Evolutionary conservation across 148 eudicot genomes (phyloP).

Genomic region (Talinum fruticosum): DNA sequence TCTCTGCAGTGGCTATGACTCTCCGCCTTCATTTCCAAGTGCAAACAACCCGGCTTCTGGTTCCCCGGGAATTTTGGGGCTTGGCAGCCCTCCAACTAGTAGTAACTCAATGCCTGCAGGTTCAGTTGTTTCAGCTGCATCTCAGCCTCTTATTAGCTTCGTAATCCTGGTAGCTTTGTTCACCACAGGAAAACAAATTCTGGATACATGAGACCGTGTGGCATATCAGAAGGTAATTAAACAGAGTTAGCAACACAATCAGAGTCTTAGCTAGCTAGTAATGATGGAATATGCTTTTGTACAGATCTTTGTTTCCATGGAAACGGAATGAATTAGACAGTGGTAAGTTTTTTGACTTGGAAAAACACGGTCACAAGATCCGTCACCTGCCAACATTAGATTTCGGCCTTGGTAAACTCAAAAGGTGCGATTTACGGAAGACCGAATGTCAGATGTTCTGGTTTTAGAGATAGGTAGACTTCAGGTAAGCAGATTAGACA

Average conservation of each 20-base stretch:
- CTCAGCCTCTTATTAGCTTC: background rate
- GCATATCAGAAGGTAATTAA: slow-evolving; percentile 17
- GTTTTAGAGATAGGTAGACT: slow-evolving; percentile 18
- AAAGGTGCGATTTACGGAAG: slow-evolving; percentile 17
- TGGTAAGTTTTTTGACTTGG: background rate
- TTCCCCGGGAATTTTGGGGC: background rate
- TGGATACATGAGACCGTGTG: background rate
- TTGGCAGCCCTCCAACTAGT: background rate
- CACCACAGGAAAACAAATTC: background rate
- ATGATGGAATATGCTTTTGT: slow-evolving; percentile 17
- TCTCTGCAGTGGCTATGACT: background rate
- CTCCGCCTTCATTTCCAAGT: background rate
- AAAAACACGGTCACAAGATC: background rate
- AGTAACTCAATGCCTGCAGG: background rate
- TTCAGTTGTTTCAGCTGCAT: slow-evolving; percentile 1
- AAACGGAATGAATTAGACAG: background rate
- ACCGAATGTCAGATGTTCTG: slow-evolving; percentile 13
- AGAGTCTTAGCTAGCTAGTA: slow-evolving; percentile 19
- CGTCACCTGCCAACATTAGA: background rate
- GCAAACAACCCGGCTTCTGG: background rate
- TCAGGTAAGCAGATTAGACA: background rate
- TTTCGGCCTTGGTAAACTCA: background rate
- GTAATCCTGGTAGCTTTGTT: background rate
- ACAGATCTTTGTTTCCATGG: slow-evolving; percentile 19
- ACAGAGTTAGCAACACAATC: slow-evolving; percentile 13